Percentiles rank a stretch among this genome's conserved stretches.
Conservation (phyloP, 2,329 filamentous ascomycete genomes). For the Daldinia eschscholtzii region DNA sequence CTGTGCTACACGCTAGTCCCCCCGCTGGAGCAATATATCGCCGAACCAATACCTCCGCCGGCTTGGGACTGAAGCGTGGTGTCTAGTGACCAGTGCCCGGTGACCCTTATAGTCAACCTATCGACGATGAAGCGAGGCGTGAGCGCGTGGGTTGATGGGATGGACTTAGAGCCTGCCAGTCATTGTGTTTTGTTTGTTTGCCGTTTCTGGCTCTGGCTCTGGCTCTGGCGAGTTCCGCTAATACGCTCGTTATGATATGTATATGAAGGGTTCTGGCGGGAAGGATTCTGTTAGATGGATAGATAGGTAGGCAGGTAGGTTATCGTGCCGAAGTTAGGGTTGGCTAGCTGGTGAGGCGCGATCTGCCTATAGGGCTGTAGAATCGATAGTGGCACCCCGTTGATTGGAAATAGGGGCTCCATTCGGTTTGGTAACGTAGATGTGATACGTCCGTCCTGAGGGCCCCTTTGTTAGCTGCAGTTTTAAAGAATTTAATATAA, state of each 20-base stretch:
- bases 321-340: background rate
- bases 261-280: constrained; percentile 14
- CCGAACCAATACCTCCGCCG: constrained; percentile 7
- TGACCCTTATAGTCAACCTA: background rate
- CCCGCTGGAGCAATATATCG: background rate
- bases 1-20: background rate
- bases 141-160: background rate
- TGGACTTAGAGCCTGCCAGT: background rate
- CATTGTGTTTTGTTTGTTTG: background rate
- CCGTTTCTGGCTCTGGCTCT: too few relatives aligned
- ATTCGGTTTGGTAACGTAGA: background rate
- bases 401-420: constrained; percentile 3
- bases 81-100: background rate
- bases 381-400: background rate
- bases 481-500: background rate
- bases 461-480: constrained; percentile 4
- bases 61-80: background rate
- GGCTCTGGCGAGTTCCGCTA: background rate
- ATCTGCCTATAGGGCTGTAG: constrained; percentile 2
- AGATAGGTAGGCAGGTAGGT: background rate
- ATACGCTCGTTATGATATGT: background rate
- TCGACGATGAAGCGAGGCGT: background rate
- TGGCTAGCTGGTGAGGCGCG: background rate
- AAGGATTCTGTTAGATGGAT: background rate
- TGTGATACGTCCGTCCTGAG: constrained; percentile 4